phyloP scores from a whole-genome alignment of 2,329 filamentous ascomycete genomes.

The Coleophoma cylindrospora region DNA sequence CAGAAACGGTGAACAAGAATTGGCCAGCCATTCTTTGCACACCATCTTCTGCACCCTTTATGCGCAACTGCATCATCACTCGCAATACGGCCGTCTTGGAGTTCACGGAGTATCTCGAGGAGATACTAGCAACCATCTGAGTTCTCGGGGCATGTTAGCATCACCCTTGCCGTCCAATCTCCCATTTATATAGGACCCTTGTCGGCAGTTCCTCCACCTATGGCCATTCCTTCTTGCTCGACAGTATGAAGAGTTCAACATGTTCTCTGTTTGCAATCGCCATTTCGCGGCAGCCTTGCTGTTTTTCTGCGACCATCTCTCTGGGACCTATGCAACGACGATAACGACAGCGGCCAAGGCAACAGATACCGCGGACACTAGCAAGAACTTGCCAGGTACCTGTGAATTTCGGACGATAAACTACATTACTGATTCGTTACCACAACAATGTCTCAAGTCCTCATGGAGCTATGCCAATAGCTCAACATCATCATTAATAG shows the following conservation, averaged over 20 bases:
- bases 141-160: neutral
- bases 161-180: neutral
- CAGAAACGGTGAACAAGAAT: too few species aligned
- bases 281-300: constrained; percentile 12
- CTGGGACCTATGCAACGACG: constrained; percentile 8
- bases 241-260: constrained; percentile 11
- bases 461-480: constrained; percentile 21
- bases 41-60: too few species aligned
- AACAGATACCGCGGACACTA: neutral
- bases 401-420: constrained; percentile 29
- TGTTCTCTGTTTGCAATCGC: constrained; percentile 13
- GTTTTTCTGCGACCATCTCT: constrained; percentile 8
- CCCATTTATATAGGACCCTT: neutral
- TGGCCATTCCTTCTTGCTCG: neutral
- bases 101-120: too few species aligned
- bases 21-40: too few species aligned
- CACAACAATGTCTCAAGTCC: constrained; percentile 24
- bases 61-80: too few species aligned
- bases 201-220: neutral
- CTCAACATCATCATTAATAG: neutral
- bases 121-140: too few species aligned
- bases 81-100: too few species aligned
- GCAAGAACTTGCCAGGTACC: constrained; percentile 14
- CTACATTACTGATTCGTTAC: constrained; percentile 28
- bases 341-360: constrained; percentile 13